phyloP scores from a whole-genome alignment of 2,329 filamentous ascomycete species.

The Aspergillus ibericus region DNA sequence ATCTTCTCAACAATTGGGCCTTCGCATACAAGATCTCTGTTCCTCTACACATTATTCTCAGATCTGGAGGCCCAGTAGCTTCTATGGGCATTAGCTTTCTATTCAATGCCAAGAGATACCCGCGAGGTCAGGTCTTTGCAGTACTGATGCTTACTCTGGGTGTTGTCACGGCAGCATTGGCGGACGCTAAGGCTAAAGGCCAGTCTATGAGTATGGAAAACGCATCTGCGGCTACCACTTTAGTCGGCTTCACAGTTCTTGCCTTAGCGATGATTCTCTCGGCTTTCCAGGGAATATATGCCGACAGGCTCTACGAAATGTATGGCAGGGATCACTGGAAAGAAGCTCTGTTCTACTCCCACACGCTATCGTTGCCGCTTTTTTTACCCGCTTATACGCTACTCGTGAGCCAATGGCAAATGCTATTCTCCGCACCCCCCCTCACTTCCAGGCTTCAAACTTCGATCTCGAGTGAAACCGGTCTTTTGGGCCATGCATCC shows the following conservation, averaged over 20 bases:
- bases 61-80: slow-evolving; percentile 92
- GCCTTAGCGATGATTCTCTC: slow-evolving; percentile 86
- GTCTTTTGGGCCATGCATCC: not conserved
- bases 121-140: slow-evolving; percentile 73
- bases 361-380: slow-evolving; percentile 50
- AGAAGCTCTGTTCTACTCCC: slow-evolving; percentile 94
- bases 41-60: slow-evolving; percentile 92
- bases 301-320: slow-evolving; percentile 80
- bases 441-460: slow-evolving; percentile 27
- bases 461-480: not conserved
- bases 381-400: slow-evolving; percentile 41
- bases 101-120: slow-evolving; percentile 77
- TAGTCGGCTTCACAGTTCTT: slow-evolving; percentile 73
- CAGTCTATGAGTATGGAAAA: slow-evolving; percentile 30
- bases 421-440: slow-evolving; percentile 36
- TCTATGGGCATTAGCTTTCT: slow-evolving; percentile 89
- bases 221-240: slow-evolving; percentile 37
- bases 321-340: slow-evolving; percentile 85
- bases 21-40: slow-evolving; percentile 97
- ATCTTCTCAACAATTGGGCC: slow-evolving; percentile 94
- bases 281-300: slow-evolving; percentile 92
- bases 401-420: slow-evolving; percentile 37
- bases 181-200: slow-evolving; percentile 80
- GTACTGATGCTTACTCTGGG: slow-evolving; percentile 82
- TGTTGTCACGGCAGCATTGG: slow-evolving; percentile 84